Conservation (phyloP, 768 basidiomycete genomes). For the Lactifluus pinguis region DNA sequence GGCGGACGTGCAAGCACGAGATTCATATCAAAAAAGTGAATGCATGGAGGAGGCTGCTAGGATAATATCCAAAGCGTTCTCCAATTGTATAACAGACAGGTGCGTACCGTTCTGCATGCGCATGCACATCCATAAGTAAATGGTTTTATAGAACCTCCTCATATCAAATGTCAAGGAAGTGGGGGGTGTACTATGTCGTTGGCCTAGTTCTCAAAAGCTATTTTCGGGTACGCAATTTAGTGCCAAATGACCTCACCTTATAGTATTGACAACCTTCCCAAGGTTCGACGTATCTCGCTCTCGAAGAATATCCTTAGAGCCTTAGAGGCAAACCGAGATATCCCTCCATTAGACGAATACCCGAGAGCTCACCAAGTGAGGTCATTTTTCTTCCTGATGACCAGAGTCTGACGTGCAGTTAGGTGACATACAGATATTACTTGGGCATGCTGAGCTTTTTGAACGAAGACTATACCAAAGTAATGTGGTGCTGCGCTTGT, state of each 20-base stretch:
- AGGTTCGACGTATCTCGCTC: slow-evolving; percentile 88
- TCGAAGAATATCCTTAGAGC: slow-evolving; percentile 89
- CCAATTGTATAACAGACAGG: slow-evolving; percentile 81
- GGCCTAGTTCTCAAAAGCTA: slow-evolving; percentile 88
- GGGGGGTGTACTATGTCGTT: slow-evolving; percentile 91
- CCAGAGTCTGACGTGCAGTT: slow-evolving; percentile 20
- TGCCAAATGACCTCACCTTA: neutral
- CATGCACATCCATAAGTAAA: neutral
- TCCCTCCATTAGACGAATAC: slow-evolving; percentile 67
- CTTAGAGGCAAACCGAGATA: slow-evolving; percentile 74
- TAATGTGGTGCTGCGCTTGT: slow-evolving; percentile 53
- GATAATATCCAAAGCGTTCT: slow-evolving; percentile 82
- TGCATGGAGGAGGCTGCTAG: slow-evolving; percentile 84
- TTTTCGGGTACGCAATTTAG: slow-evolving; percentile 57
- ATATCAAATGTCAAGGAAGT: slow-evolving; percentile 66
- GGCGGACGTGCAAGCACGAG: slow-evolving; percentile 24
- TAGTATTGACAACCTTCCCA: neutral
- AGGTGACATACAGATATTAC: slow-evolving; percentile 94
- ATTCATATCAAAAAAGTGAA: slow-evolving; percentile 47
- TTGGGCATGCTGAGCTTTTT: slow-evolving; percentile 91
- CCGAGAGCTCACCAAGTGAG: slow-evolving; percentile 80
- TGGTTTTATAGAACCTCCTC: slow-evolving; percentile 48
- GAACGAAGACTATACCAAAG: slow-evolving; percentile 85
- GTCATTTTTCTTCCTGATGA: slow-evolving; percentile 5
- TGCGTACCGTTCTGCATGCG: slow-evolving; percentile 23